These are phyloP conservation scores for Phellinidium pouzarii DNA, from an alignment of 1,284 basidiomycete genomes.

Conservation along the genomic window DNA sequence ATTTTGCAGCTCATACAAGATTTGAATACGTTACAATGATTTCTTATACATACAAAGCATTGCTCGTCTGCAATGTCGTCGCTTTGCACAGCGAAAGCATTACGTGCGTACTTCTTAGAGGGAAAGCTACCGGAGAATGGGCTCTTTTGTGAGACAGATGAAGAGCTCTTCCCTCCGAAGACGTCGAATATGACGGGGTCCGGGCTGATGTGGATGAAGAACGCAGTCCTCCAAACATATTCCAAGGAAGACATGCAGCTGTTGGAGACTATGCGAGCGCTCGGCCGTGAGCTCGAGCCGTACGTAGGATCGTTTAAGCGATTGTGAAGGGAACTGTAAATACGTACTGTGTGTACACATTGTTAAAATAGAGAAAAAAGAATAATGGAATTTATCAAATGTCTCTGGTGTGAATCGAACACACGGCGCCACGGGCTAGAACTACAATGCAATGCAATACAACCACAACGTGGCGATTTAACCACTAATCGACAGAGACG, in stretches of 20 bases:
- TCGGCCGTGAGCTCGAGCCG: slow-evolving; percentile 21
- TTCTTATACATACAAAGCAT: slow-evolving; percentile 19
- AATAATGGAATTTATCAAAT: neutral
- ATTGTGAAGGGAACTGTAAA: neutral
- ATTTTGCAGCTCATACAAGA: slow-evolving; percentile 1
- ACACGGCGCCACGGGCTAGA: slow-evolving; percentile 13
- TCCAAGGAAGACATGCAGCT: slow-evolving; percentile 20
- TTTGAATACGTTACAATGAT: neutral
- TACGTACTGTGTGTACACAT: neutral
- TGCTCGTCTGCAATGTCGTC: slow-evolving; percentile 24
- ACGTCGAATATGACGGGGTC: neutral
- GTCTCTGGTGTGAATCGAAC: slow-evolving; percentile 19
- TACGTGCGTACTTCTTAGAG: slow-evolving; percentile 22
- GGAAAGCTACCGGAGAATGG: slow-evolving; percentile 22
- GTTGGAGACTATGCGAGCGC: slow-evolving; percentile 18
- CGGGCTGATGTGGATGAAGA: neutral
- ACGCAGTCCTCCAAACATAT: neutral
- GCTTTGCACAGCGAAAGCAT: slow-evolving; percentile 21
- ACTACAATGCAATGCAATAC: too few relatives aligned
- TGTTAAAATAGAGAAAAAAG: neutral
- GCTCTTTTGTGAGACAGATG: slow-evolving; percentile 21
- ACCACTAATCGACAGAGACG: slow-evolving; percentile 20
- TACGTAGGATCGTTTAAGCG: slow-evolving; percentile 16
- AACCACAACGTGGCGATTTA: slow-evolving; percentile 19
- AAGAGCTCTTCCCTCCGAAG: slow-evolving; percentile 21